Conservation (phyloP, 805 yeast species). For the Cyberlindnera mississippiensis region DNA sequence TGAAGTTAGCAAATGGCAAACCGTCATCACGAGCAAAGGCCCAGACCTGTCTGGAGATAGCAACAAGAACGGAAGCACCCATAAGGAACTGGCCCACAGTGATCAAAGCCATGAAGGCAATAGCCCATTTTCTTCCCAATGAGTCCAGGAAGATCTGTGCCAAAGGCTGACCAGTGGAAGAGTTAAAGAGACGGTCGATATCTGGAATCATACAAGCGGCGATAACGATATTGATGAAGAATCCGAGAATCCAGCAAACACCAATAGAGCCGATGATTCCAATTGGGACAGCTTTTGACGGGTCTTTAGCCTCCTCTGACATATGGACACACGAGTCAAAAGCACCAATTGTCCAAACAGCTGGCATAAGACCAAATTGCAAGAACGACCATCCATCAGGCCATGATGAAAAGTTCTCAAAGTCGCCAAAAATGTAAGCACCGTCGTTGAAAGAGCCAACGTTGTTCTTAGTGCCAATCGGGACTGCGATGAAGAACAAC, state of each 20-base stretch:
- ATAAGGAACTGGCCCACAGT: slow-evolving; percentile 59
- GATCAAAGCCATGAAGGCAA: slow-evolving; percentile 56
- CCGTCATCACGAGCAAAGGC: slow-evolving; percentile 77
- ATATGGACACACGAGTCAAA: slow-evolving; percentile 71
- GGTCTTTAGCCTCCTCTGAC: slow-evolving; percentile 67
- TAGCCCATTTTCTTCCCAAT: slow-evolving; percentile 60
- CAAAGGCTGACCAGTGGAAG: slow-evolving; percentile 55
- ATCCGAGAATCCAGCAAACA: slow-evolving; percentile 56
- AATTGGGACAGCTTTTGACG: slow-evolving; percentile 57
- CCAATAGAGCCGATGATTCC: slow-evolving; percentile 60
- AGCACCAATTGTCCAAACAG: slow-evolving; percentile 74
- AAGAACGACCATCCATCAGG: slow-evolving; percentile 54
- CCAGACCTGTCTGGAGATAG: slow-evolving; percentile 66
- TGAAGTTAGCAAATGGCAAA: slow-evolving; percentile 53
- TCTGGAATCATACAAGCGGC: slow-evolving; percentile 51
- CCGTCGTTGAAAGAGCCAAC: slow-evolving; percentile 40
- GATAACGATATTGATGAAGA: slow-evolving; percentile 47
- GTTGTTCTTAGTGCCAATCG: slow-evolving; percentile 43
- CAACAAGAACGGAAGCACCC: slow-evolving; percentile 58
- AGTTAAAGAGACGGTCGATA: slow-evolving; percentile 37
- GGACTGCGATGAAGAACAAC: slow-evolving; percentile 58
- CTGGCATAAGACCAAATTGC: slow-evolving; percentile 54
- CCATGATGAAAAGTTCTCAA: slow-evolving; percentile 50
- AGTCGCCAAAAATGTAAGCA: slow-evolving; percentile 49
- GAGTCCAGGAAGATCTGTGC: slow-evolving; percentile 63